These are phyloP conservation scores for Venturia asperata DNA, from an alignment of 2,329 filamentous ascomycete species.

Conservation along the genomic window DNA sequence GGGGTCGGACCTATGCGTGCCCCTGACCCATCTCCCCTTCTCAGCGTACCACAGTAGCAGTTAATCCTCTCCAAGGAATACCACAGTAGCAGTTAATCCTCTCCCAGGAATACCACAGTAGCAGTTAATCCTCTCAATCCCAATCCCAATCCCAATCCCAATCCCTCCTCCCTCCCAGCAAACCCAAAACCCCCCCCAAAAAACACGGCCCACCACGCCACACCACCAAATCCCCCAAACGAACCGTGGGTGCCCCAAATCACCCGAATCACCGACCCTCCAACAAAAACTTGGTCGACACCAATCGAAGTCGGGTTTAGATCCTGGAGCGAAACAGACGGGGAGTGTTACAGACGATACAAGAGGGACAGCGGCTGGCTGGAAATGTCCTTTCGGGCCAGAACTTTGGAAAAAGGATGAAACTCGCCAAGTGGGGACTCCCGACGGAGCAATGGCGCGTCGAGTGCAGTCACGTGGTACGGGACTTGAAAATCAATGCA, in stretches of 20 bases:
- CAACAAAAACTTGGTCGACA: not conserved
- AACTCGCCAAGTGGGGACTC: not conserved
- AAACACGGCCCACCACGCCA: too few relatives aligned
- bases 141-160: too few relatives aligned
- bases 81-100: not conserved
- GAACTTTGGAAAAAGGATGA: not conserved
- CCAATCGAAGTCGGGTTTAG: not conserved
- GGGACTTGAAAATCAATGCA: not conserved
- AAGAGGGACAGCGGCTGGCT: not conserved
- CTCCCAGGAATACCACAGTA: not conserved
- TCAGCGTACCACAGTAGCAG: not conserved
- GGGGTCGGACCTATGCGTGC: not conserved
- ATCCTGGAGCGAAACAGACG: not conserved
- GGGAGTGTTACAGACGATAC: not conserved
- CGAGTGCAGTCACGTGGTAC: not conserved
- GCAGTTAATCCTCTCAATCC: too few relatives aligned
- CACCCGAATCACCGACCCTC: too few relatives aligned
- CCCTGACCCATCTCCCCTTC: not conserved
- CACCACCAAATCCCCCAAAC: not conserved
- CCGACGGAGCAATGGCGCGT: not conserved
- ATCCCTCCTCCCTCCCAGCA: too few relatives aligned
- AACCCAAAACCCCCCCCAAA: too few relatives aligned
- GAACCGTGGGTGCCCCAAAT: not conserved
- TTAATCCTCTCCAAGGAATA: not conserved
- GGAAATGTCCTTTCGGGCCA: not conserved